phyloP scores from a whole-genome alignment of 1,284 basidiomycete genomes.

The Rhodotorula sp. region DNA sequence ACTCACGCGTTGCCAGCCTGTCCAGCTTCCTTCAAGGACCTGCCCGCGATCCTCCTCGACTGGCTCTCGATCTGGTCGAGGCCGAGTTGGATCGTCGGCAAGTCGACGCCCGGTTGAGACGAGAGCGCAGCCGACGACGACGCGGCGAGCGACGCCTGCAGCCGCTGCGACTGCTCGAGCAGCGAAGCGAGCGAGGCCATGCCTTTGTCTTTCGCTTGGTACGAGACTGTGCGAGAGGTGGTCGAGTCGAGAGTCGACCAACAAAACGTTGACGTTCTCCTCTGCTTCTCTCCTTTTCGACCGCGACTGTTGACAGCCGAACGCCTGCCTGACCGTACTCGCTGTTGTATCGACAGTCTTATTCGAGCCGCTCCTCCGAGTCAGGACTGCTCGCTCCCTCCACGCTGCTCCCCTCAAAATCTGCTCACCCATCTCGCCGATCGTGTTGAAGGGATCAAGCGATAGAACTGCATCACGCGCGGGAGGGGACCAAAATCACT shows the following conservation, averaged over 20 bases:
- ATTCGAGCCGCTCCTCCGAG: too few species aligned
- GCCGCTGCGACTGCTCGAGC: constrained; percentile 45
- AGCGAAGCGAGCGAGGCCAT: constrained; percentile 38
- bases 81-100: constrained; percentile 80
- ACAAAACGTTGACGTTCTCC: neutral
- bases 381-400: too few species aligned
- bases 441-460: neutral
- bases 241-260: neutral
- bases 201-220: too few species aligned
- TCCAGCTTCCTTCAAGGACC: constrained; percentile 25
- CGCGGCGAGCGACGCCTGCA: constrained; percentile 25
- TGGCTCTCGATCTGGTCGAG: constrained; percentile 90
- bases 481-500: neutral
- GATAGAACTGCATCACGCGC: neutral
- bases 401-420: too few species aligned
- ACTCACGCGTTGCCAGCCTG: constrained; percentile 31
- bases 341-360: too few species aligned
- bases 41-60: constrained; percentile 66
- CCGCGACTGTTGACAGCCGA: too few species aligned
- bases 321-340: too few species aligned
- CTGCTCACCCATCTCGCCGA: neutral
- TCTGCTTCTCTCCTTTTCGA: neutral
- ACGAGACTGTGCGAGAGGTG: too few species aligned
- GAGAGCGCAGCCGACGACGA: constrained; percentile 6
- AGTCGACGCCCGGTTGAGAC: constrained; percentile 29